A percentile compares a stretch with the other conserved stretches of the same genome.
These are phyloP conservation scores for Cordyceps tenuipes DNA, from an alignment of 2,329 filamentous ascomycete genomes.

Conservation along the genomic window DNA sequence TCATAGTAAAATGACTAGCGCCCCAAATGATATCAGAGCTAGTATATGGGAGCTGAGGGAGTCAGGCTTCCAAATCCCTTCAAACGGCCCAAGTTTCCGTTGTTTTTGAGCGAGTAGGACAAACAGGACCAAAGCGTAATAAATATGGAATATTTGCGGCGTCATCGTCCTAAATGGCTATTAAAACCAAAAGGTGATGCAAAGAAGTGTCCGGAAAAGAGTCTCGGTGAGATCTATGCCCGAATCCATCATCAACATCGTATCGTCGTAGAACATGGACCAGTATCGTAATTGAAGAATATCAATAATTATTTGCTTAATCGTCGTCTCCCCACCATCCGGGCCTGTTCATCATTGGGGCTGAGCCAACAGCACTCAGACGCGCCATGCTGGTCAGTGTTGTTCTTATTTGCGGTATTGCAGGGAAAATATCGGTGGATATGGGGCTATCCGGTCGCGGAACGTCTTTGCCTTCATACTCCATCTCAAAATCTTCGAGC, in stretches of 20 bases:
- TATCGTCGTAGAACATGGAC: slow-evolving; percentile 9
- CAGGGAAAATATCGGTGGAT: slow-evolving; percentile 25
- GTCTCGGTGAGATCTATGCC: not conserved
- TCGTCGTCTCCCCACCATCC: slow-evolving; percentile 36
- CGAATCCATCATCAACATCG: slow-evolving; percentile 5
- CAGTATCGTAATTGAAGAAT: not conserved
- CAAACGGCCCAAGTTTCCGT: not conserved
- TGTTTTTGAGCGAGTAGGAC: not conserved
- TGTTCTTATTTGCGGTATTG: slow-evolving; percentile 16
- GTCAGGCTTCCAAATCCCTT: not conserved
- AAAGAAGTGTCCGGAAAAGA: slow-evolving; percentile 5
- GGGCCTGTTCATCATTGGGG: slow-evolving; percentile 19
- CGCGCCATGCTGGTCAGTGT: slow-evolving; percentile 32
- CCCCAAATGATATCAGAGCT: not conserved
- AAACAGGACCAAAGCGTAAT: not conserved
- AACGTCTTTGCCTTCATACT: slow-evolving; percentile 20
- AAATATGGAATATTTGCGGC: not conserved
- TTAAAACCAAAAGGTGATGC: not conserved
- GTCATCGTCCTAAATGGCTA: not conserved
- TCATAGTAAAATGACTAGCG: not conserved
- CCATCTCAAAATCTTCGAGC: slow-evolving; percentile 12
- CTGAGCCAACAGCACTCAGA: slow-evolving; percentile 31
- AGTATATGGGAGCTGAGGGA: not conserved
- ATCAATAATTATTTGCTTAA: slow-evolving; percentile 13
- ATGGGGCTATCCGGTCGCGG: slow-evolving; percentile 35